Evolutionary conservation across 257 asterid species (phyloP).

Genomic region (Cordia subcordata): DNA sequence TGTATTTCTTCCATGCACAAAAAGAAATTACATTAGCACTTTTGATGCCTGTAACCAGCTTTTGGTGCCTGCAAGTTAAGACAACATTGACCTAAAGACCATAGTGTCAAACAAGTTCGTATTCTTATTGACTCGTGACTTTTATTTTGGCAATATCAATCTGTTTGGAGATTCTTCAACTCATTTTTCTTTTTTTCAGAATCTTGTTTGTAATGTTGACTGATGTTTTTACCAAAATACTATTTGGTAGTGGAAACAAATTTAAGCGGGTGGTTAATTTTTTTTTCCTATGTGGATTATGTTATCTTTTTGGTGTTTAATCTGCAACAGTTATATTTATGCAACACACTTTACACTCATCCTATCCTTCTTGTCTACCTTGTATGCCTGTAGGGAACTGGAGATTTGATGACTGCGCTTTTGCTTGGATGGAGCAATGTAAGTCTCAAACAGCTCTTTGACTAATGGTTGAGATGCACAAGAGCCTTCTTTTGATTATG

Average conservation of each 20-base stretch:
- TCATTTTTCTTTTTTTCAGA: no score
- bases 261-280: neutral
- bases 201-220: no score
- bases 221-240: neutral
- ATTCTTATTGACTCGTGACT: no score
- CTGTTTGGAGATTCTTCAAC: no score
- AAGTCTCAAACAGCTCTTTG: constrained; percentile 22
- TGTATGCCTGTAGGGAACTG: constrained; percentile 80
- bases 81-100: no score
- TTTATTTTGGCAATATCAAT: no score
- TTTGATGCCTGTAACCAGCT: no score
- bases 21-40: no score
- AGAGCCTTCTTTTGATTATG: constrained; percentile 18
- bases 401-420: constrained; percentile 86
- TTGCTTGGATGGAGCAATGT: constrained; percentile 99
- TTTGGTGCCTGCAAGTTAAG: no score
- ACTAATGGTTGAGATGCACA: constrained; percentile 7
- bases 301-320: constrained; percentile 5
- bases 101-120: no score
- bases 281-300: no score
- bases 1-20: no score
- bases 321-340: constrained; percentile 10
- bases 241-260: neutral
- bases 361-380: constrained; percentile 4
- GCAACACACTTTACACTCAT: constrained; percentile 6